Base-by-base conservation (phyloP, 2,329 filamentous ascomycete genomes). In the Mariannaea elegans region DNA sequence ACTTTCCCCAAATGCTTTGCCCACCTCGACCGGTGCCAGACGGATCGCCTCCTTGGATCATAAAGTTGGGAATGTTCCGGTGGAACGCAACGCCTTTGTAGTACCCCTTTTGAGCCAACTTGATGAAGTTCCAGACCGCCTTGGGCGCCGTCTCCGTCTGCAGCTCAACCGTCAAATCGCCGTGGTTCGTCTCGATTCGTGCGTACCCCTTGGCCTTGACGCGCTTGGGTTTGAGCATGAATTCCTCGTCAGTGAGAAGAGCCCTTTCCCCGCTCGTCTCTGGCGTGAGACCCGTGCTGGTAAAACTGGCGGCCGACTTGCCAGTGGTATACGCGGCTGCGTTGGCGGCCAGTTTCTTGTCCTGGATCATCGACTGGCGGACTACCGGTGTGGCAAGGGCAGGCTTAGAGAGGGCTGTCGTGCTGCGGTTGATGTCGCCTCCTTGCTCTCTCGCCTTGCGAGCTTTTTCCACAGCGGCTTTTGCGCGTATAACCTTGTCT, bases 41-140 rank as follows among this genome's bases (percentile, higher is more conserved):
- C 0, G 95, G 95, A 73, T 99, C 95, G 34, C 95, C 95, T 41
- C 94, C 94, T 75, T 99, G 95, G 36, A 99, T 92, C 95, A 99
- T 99, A 75, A 99, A 99, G 69, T 91, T 92, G 58, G 89, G 89
- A 69, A 99, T 97, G 74, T 96, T 97, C 63, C 95, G 88, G 76
- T 99, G 95, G 73, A 99, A 99, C 12, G 84, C 77, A 2, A 97
- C 89, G 64, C 86, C 87, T 50, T 87, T 88, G 80, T 98, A 99
- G 77, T 97, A 97, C 1, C 94, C 94, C 66, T 90, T 92, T 72
- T 97, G 91, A 2, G 93, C 87, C 4, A 99, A 81, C 56, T 91
- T 89, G 51, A 97, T 87, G 72, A 99, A 99, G 76, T 99, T 99
- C 93, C 94, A 99, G 2, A 98, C 95, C 0, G 95, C 93, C 68